Evolutionary conservation across 1,284 basidiomycete species (phyloP).

Genomic region (Anthracocystis walkeri): DNA sequence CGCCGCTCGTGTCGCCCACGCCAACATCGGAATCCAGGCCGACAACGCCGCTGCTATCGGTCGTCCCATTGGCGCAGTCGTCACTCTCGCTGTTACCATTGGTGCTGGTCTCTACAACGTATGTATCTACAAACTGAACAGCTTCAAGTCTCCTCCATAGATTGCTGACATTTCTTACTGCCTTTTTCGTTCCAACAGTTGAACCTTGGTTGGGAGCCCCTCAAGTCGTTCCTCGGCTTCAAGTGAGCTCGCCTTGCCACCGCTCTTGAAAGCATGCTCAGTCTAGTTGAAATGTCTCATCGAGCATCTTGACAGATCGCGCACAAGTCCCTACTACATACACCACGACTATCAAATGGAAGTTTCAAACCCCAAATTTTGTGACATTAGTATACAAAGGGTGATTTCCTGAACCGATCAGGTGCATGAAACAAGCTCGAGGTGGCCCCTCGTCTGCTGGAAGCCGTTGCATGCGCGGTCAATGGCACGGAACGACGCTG

Average conservation of each 20-base stretch:
- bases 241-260: slow-evolving; percentile 46
- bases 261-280: slow-evolving; percentile 2
- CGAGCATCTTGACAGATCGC: neutral
- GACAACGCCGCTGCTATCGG: slow-evolving; percentile 29
- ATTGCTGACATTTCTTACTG: slow-evolving; percentile 7
- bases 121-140: slow-evolving; percentile 22
- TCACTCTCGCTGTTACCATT: slow-evolving; percentile 57
- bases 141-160: too few species aligned
- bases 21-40: slow-evolving; percentile 52
- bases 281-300: neutral
- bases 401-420: neutral
- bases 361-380: slow-evolving; percentile 6
- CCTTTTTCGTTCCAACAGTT: slow-evolving; percentile 37
- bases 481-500: neutral
- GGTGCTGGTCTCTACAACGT: slow-evolving; percentile 67
- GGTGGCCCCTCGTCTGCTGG: neutral
- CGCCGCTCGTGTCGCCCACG: slow-evolving; percentile 60
- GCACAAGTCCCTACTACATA: neutral
- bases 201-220: slow-evolving; percentile 67
- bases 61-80: slow-evolving; percentile 54
- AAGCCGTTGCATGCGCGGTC: neutral
- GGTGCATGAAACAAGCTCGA: neutral
- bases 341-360: slow-evolving; percentile 1
- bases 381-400: slow-evolving; percentile 21
- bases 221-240: slow-evolving; percentile 68